A percentile compares a stretch with the other conserved stretches of the same genome.
Evolutionary conservation across 345 rosid genomes (phyloP).

Genomic region (Citrus sp.): DNA sequence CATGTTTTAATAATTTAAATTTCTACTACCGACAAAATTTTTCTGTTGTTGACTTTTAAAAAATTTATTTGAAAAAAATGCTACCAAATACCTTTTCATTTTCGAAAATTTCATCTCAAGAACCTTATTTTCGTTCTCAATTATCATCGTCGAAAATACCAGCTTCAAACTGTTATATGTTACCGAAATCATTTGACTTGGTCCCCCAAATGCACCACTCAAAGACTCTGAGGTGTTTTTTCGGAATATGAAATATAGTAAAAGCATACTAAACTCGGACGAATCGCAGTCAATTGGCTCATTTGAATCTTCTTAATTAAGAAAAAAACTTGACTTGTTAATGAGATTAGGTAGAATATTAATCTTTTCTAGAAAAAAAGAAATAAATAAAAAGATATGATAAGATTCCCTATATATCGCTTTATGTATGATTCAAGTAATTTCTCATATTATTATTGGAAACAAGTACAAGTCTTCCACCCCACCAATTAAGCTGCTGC

Average conservation of each 20-base stretch:
- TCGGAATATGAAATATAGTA: too few relatives aligned
- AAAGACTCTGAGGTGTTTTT: background rate
- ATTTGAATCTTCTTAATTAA: background rate
- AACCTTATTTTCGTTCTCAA: too few relatives aligned
- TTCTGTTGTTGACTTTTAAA: too few relatives aligned
- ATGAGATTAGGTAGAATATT: background rate
- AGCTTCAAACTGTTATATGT: too few relatives aligned
- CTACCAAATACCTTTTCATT: too few relatives aligned
- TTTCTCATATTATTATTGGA: background rate
- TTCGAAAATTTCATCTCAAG: too few relatives aligned
- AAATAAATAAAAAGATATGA: background rate
- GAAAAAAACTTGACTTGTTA: background rate
- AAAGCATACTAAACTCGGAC: background rate
- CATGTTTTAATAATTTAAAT: too few relatives aligned
- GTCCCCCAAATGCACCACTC: background rate
- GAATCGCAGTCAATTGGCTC: background rate
- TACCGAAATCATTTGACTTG: background rate
- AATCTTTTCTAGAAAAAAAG: background rate
- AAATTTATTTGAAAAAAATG: too few relatives aligned
- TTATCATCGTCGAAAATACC: too few relatives aligned
- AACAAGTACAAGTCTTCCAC: background rate
- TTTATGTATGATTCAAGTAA: background rate
- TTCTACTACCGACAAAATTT: too few relatives aligned
- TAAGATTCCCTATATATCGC: background rate
- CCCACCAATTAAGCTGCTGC: background rate